Conservation (phyloP, 176 grass and related monocot species). For the Saccharum officinarum region DNA sequence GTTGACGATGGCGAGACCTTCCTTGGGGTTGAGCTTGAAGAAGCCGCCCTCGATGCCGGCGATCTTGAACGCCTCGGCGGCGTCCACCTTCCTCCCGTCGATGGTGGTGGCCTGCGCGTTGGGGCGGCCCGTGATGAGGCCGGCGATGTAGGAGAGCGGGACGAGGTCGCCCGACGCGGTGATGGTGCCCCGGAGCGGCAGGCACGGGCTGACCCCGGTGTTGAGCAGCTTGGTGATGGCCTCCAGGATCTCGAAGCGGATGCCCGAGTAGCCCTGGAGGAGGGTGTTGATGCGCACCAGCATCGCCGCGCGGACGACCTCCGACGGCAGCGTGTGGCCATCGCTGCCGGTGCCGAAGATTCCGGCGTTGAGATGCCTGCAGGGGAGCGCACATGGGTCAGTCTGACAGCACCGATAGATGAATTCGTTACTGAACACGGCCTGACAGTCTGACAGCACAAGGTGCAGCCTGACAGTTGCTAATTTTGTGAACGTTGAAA, state of each 20-base stretch:
- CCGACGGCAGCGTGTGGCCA: constrained; percentile 62
- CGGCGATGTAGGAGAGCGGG: constrained; percentile 84
- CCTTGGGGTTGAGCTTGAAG: constrained; percentile 95
- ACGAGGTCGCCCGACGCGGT: constrained; percentile 81
- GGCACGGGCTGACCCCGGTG: constrained; percentile 69
- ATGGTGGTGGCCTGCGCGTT: constrained; percentile 58
- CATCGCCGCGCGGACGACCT: constrained; percentile 65
- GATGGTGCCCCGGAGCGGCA: constrained; percentile 81
- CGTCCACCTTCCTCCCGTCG: constrained; percentile 67
- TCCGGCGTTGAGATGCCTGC: constrained; percentile 75
- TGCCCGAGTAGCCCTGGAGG: constrained; percentile 84
- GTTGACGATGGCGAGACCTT: constrained; percentile 89
- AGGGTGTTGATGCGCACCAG: constrained; percentile 89
- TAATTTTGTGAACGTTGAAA: neutral
- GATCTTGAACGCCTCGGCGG: constrained; percentile 75
- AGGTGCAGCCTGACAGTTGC: neutral
- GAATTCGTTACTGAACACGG: neutral
- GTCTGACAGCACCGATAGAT: neutral
- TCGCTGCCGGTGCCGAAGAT: constrained; percentile 67
- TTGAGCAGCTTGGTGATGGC: constrained; percentile 71
- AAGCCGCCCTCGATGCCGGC: constrained; percentile 74
- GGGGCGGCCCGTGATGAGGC: constrained; percentile 74
- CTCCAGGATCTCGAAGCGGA: constrained; percentile 89
- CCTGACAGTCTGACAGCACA: no score
- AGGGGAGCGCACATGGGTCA: constrained; percentile 24